Evolutionary conservation across 176 grass and related monocot genomes (phyloP).

Genomic region (bread wheat (Triticum aestivum)): IWGSC_CS_RefSeq_v2.1 NC_057799.1:574174880-574175379

Average conservation of each 20-base stretch:
- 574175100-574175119: constrained; percentile 3
- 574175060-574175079: background rate
- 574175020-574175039: background rate
- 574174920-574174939: background rate
- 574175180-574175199: background rate
- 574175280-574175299: too few relatives aligned
- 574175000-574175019: background rate
- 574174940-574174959: background rate
- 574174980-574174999: background rate
- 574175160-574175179: rapidly evolving
- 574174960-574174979: background rate
- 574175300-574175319: background rate
- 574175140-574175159: background rate
- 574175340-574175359: background rate
- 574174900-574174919: background rate
- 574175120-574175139: background rate
- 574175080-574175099: background rate
- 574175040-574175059: background rate
- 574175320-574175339: background rate
- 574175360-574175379: background rate
- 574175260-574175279: too few relatives aligned
- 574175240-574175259: too few relatives aligned
- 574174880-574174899: constrained; percentile 17
- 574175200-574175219: background rate
- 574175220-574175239: background rate